phyloP scores from a whole-genome alignment of 495 filamentous ascomycete genomes.

The Aspergillus panamensis region DNA sequence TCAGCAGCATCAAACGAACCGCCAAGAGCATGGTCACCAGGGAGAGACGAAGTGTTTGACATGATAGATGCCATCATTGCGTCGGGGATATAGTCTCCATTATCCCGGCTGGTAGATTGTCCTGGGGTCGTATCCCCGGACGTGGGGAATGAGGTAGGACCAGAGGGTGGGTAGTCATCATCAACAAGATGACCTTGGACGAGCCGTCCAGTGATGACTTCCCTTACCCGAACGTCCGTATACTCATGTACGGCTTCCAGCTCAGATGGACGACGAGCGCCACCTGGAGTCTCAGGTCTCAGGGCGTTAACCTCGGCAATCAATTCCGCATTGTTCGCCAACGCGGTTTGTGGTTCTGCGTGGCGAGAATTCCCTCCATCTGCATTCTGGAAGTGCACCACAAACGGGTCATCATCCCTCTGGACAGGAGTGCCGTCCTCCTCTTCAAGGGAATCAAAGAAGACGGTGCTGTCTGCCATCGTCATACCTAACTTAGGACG shows the following conservation, averaged over 20 bases:
- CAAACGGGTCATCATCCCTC: slow-evolving; percentile 33
- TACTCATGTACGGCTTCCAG: slow-evolving; percentile 61
- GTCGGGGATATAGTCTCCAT: slow-evolving; percentile 50
- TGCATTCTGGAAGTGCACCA: slow-evolving; percentile 28
- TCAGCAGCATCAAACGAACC: slow-evolving; percentile 76
- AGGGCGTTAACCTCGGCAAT: slow-evolving; percentile 17
- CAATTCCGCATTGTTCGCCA: slow-evolving; percentile 13
- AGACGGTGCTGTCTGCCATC: slow-evolving; percentile 64
- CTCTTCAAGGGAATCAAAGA: slow-evolving; percentile 46
- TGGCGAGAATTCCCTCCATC: slow-evolving; percentile 18
- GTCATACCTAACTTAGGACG: slow-evolving; percentile 52
- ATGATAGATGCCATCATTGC: slow-evolving; percentile 64
- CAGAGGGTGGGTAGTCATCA: slow-evolving; percentile 80
- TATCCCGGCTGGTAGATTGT: slow-evolving; percentile 31
- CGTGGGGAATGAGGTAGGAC: slow-evolving; percentile 58
- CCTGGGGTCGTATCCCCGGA: slow-evolving; percentile 48
- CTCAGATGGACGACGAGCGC: slow-evolving; percentile 40
- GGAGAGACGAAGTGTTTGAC: slow-evolving; percentile 54
- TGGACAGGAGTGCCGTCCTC: slow-evolving; percentile 23
- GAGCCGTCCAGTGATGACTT: slow-evolving; percentile 87
- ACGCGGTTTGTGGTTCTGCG: slow-evolving; percentile 7
- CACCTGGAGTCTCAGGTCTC: slow-evolving; percentile 36
- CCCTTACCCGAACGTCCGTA: slow-evolving; percentile 78
- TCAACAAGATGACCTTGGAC: slow-evolving; percentile 97
- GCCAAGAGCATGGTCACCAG: slow-evolving; percentile 64